These are phyloP conservation scores for Calendula officinalis DNA, from an alignment of 129 eudicot species.

Conservation along the genomic window DNA sequence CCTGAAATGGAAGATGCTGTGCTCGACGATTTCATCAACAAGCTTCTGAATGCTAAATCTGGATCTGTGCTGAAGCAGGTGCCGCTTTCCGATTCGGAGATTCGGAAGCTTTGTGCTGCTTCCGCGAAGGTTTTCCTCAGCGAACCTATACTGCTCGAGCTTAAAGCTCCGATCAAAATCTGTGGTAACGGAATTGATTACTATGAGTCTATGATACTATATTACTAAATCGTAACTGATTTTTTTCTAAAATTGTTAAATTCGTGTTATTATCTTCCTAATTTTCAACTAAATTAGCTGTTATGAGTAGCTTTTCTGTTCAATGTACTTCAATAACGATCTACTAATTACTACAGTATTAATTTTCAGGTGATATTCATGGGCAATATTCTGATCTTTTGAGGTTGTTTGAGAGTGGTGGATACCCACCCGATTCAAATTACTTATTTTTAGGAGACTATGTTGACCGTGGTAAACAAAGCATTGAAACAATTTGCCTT, in stretches of 20 bases:
- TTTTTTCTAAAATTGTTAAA: too few relatives aligned
- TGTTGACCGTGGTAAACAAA: slow-evolving; percentile 61
- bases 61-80: slow-evolving; percentile 47
- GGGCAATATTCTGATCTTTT: slow-evolving; percentile 55
- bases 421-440: slow-evolving; percentile 43
- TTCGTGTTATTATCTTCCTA: neutral
- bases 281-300: neutral
- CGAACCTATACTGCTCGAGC: slow-evolving; percentile 62
- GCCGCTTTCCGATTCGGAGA: slow-evolving; percentile 41
- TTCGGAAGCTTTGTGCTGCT: slow-evolving; percentile 44
- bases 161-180: slow-evolving; percentile 63
- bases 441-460: slow-evolving; percentile 52
- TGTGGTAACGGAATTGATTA: slow-evolving; percentile 38
- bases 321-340: neutral
- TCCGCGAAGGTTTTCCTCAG: slow-evolving; percentile 46
- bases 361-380: slow-evolving; percentile 44
- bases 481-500: slow-evolving; percentile 51
- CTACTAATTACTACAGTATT: neutral
- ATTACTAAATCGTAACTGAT: neutral
- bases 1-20: slow-evolving; percentile 46
- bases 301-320: neutral
- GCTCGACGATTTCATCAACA: slow-evolving; percentile 39
- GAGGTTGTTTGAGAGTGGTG: slow-evolving; percentile 48
- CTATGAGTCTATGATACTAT: neutral
- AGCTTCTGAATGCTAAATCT: slow-evolving; percentile 41